Evolutionary conservation across 2,329 filamentous ascomycete species (phyloP).

Genomic region (Dactylellina drechsleri): DNA sequence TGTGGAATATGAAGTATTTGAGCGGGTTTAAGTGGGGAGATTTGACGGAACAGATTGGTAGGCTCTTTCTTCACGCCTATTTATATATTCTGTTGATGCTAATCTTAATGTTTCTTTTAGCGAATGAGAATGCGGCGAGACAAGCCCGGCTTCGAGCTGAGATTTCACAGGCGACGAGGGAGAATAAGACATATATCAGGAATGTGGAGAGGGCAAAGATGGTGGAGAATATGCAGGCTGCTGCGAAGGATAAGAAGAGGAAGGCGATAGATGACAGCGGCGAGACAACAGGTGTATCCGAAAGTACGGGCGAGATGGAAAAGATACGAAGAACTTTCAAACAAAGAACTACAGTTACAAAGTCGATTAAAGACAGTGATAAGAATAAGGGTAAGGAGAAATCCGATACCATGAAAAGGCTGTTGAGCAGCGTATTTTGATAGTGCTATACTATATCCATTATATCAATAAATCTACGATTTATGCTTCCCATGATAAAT

Average conservation of each 20-base stretch:
- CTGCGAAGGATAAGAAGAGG: slow-evolving; percentile 65
- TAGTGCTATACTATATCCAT: not conserved
- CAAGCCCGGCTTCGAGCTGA: slow-evolving; percentile 79
- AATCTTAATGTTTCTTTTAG: slow-evolving; percentile 65
- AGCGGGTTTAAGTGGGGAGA: slow-evolving; percentile 83
- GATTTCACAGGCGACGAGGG: slow-evolving; percentile 77
- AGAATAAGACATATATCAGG: slow-evolving; percentile 82
- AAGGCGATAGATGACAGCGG: slow-evolving; percentile 61
- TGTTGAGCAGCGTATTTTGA: slow-evolving; percentile 74
- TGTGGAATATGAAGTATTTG: slow-evolving; percentile 85
- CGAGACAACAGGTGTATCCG: slow-evolving; percentile 56
- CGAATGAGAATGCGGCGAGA: slow-evolving; percentile 82
- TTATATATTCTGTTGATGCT: not conserved
- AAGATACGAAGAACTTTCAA: slow-evolving; percentile 70
- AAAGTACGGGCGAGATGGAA: slow-evolving; percentile 57
- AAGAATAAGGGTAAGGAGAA: slow-evolving; percentile 62
- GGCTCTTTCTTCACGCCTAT: not conserved
- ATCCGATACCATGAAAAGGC: slow-evolving; percentile 69
- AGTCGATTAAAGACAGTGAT: slow-evolving; percentile 60
- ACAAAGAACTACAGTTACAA: slow-evolving; percentile 71
- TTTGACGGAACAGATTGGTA: slow-evolving; percentile 60
- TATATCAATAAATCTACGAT: too few relatives aligned
- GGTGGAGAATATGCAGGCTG: slow-evolving; percentile 73
- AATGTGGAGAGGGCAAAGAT: slow-evolving; percentile 85
- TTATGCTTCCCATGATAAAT: too few relatives aligned